Conservation (phyloP, 805 yeast species). For the Sporopachydermia quercuum region DNA sequence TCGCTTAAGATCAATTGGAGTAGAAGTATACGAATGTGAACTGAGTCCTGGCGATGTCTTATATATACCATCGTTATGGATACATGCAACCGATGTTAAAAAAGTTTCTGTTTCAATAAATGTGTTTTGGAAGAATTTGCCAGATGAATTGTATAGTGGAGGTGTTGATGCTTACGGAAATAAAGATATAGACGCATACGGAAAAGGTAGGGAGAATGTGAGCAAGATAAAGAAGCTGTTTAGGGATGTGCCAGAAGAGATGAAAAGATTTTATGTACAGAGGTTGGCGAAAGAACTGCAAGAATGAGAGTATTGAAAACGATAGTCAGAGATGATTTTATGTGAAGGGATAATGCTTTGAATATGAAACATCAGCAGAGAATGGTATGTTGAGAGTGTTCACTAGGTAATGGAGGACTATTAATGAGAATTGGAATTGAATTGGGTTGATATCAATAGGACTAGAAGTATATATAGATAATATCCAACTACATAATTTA, state of each 20-base stretch:
- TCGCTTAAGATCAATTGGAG: slow-evolving; percentile 5
- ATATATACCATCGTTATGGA: slow-evolving; percentile 23
- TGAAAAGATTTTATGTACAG: slow-evolving; percentile 15
- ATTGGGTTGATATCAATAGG: too few species aligned
- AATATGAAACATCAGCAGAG: too few species aligned
- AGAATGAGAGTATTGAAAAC: slow-evolving; percentile 3
- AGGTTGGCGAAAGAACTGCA: slow-evolving; percentile 17
- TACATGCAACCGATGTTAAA: slow-evolving; percentile 20
- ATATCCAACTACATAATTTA: too few species aligned
- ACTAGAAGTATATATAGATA: too few species aligned
- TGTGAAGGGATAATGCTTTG: too few species aligned
- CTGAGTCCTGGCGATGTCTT: slow-evolving; percentile 22
- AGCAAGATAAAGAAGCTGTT: slow-evolving; percentile 13
- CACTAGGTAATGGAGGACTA: too few species aligned
- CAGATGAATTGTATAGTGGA: slow-evolving; percentile 12
- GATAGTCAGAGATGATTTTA: too few species aligned
- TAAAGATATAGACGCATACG: slow-evolving; percentile 20
- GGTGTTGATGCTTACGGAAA: slow-evolving; percentile 24
- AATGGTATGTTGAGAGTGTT: too few species aligned
- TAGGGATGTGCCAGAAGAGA: slow-evolving; percentile 14
- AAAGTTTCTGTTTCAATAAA: slow-evolving; percentile 20
- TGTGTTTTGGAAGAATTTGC: slow-evolving; percentile 21
- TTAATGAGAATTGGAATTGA: too few species aligned
- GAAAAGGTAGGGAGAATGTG: slow-evolving; percentile 16
- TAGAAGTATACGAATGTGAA: slow-evolving; percentile 5